A percentile compares a stretch with the other conserved stretches of the same genome.
Conservation (phyloP, 805 yeast species). For the Brettanomyces sp. region DNA sequence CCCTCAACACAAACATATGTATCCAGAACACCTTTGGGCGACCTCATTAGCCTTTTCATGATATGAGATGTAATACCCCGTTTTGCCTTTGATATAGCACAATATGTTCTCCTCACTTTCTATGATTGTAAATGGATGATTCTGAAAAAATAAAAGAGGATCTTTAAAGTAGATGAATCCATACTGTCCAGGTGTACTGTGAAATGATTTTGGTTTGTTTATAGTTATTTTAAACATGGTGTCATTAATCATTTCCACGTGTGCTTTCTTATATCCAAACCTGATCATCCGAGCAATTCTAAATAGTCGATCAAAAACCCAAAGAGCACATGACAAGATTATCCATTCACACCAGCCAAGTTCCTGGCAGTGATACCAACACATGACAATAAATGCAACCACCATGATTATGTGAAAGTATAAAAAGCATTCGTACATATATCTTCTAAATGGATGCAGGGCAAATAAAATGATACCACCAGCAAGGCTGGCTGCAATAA, state of each 20-base stretch:
- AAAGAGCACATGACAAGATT: constrained; percentile 33
- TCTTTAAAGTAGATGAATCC: constrained; percentile 48
- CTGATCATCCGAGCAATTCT: constrained; percentile 26
- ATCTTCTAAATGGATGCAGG: constrained; percentile 39
- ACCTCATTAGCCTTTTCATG: constrained; percentile 18
- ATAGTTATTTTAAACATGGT: constrained; percentile 36
- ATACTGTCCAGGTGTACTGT: constrained; percentile 44
- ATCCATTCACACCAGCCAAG: constrained; percentile 27
- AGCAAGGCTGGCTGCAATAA: constrained; percentile 32
- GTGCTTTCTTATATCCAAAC: constrained; percentile 18
- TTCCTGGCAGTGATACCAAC: constrained; percentile 46
- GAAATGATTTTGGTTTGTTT: constrained; percentile 42
- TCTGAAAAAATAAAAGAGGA: constrained; percentile 49
- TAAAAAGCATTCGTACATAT: constrained; percentile 52
- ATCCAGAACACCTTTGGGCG: constrained; percentile 18
- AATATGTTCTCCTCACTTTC: constrained; percentile 28
- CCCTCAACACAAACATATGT: constrained; percentile 46
- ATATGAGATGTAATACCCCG: constrained; percentile 43
- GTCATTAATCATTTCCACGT: constrained; percentile 10
- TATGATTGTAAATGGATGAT: constrained; percentile 61
- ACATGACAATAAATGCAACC: constrained; percentile 39
- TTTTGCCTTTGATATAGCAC: constrained; percentile 37
- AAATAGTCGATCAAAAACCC: constrained; percentile 43
- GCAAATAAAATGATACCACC: constrained; percentile 41
- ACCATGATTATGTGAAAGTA: constrained; percentile 51